Evolutionary conservation across 768 basidiomycete genomes (phyloP).

Genomic region (Lactarius psammicola): DNA sequence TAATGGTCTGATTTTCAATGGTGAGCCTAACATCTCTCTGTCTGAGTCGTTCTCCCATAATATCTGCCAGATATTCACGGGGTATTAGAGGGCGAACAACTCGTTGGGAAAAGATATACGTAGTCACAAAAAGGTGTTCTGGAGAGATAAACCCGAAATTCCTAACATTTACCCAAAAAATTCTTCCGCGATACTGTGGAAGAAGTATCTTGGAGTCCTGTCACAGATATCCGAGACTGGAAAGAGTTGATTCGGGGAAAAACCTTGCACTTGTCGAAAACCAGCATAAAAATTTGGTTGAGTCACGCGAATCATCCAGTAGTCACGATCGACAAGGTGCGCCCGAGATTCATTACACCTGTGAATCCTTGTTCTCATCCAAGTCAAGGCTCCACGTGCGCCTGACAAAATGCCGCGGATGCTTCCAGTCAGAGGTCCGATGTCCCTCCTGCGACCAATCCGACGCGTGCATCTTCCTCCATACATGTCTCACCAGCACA

Average conservation of each 20-base stretch:
- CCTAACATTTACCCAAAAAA: too few species aligned
- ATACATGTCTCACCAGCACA: not conserved
- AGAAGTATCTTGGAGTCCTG: not conserved
- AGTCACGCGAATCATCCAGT: not conserved
- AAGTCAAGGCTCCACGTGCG: not conserved
- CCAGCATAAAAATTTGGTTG: not conserved
- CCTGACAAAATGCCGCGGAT: not conserved
- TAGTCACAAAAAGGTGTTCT: not conserved
- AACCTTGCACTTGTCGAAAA: not conserved
- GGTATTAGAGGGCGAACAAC: not conserved
- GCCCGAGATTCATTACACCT: not conserved
- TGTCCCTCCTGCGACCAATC: not conserved
- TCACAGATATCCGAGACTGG: conserved; percentile 2
- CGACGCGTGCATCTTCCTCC: not conserved
- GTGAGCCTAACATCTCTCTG: not conserved
- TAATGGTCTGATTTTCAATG: conserved; percentile 1
- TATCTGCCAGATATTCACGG: not conserved
- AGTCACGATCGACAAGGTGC: not conserved
- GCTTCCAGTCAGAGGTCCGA: not conserved
- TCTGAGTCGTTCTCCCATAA: not conserved
- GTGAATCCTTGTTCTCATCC: not conserved
- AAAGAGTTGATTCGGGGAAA: not conserved
- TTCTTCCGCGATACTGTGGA: not conserved
- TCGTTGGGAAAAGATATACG: not conserved
- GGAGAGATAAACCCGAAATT: not conserved